Percentiles rank a stretch among this genome's conserved stretches.
Evolutionary conservation across 331 rosid species (phyloP).

Genomic region (Malus hybrid): DNA sequence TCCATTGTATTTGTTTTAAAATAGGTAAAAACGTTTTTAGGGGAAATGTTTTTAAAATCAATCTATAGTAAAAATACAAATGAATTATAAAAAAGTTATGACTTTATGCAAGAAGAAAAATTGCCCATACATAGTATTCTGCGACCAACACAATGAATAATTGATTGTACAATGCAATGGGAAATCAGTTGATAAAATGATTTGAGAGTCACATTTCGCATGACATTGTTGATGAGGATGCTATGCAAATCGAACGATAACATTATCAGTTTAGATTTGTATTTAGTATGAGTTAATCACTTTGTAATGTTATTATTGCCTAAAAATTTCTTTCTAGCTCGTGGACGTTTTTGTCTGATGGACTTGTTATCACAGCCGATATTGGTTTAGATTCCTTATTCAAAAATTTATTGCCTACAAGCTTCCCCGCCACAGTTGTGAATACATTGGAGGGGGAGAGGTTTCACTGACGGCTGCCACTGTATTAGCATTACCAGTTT

Average conservation of each 20-base stretch:
- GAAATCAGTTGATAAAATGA: not conserved
- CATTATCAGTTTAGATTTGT: too few species aligned
- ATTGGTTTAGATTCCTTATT: not conserved
- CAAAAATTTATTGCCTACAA: not conserved
- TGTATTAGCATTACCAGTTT: not conserved
- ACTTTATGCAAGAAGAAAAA: too few species aligned
- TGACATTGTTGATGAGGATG: not conserved
- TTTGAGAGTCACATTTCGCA: too few species aligned
- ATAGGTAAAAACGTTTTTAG: rapidly evolving
- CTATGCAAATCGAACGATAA: not conserved
- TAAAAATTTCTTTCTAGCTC: too few species aligned
- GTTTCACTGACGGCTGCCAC: not conserved
- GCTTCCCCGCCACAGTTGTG: not conserved
- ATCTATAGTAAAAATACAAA: too few species aligned
- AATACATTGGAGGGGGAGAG: not conserved
- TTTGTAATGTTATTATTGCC: too few species aligned
- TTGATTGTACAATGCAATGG: not conserved
- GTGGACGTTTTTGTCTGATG: not conserved
- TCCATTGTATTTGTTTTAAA: too few species aligned
- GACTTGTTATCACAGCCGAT: not conserved
- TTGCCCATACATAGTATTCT: too few species aligned
- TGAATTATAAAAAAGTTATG: too few species aligned
- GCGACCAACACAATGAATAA: too few species aligned
- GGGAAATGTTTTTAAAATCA: too few species aligned
- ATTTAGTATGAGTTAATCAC: too few species aligned